Evolutionary conservation across 805 yeast species (phyloP), one percentile per base, ranked within the genome.

Genomic region (Maudiozyma pseudohumilis): DNA sequence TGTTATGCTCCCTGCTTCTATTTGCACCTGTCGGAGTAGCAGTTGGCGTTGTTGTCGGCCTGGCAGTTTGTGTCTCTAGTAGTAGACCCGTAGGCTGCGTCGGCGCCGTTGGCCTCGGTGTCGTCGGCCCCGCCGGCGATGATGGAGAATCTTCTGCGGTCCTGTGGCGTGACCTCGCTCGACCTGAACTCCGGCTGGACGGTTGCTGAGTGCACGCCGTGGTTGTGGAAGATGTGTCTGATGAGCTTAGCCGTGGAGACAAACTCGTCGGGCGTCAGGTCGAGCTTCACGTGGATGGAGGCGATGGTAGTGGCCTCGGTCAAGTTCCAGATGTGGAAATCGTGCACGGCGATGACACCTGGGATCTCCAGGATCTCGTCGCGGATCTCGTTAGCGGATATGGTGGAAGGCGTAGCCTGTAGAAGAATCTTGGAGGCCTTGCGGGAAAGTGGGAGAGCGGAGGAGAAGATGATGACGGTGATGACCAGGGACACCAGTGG

Each of bases 251-350:
- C 94, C 35, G 83, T 71, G n/a, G 63, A 60, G 39, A 80, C 61
- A 56, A 86, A 92, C 19, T 73, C 68, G 39, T 71, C 74, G n/a
- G 86, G 81, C 9, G 72, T 65, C 11, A 72, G 62, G 36, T 72
- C 69, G 30, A 92, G 69, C 51, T 86, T 84, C 29, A 87, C 81
- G 58, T 89, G 98, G 42, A 92, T 69, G 1, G 95, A 80, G 1
- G 96, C 96, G 55, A 89, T 84, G 47, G 77, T 70, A 39, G 83
- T 72, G 43, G 78, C 80, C 62, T 89, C 98, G 35, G 88, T 84
- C 48, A 89, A 70, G 56, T 87, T 89, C 98, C 98, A 89, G 41
- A 89, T 79, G 60, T 89, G 98, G 69, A 89, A 79, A 61, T 89
- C 98, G 59, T 89, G 98, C 23, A 92, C 79, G 2, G 94, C 82